phyloP scores from a whole-genome alignment of 1,284 basidiomycete genomes.

The Acaromyces ingoldii region DNA sequence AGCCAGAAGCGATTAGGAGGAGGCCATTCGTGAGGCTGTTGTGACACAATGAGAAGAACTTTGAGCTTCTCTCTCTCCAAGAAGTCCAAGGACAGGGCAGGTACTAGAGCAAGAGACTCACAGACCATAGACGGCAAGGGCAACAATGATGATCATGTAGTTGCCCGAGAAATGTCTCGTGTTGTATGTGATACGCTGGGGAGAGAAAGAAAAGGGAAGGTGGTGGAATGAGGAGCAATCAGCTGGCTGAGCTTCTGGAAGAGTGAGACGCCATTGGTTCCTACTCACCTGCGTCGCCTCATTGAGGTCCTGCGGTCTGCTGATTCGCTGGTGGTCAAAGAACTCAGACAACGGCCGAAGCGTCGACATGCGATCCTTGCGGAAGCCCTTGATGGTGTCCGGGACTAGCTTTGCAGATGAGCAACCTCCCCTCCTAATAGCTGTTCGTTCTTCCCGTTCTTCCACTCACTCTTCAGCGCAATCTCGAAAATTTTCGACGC shows the following conservation, averaged over 20 bases:
- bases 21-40: constrained; percentile 65
- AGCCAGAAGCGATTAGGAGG: constrained; percentile 75
- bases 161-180: constrained; percentile 62
- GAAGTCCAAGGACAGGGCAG: neutral
- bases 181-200: constrained; percentile 81
- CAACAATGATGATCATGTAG: constrained; percentile 74
- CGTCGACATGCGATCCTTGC: constrained; percentile 76
- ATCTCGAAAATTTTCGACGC: constrained; percentile 33
- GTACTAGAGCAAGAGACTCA: constrained; percentile 54
- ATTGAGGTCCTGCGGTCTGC: constrained; percentile 63
- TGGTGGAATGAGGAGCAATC: neutral
- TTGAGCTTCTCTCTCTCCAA: neutral
- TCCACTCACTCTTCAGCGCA: constrained; percentile 30
- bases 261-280: neutral
- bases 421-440: constrained; percentile 15
- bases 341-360: constrained; percentile 64
- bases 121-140: constrained; percentile 84
- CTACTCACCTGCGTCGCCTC: constrained; percentile 54
- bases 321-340: constrained; percentile 83
- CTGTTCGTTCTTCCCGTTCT: neutral
- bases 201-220: neutral
- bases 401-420: constrained; percentile 17
- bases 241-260: neutral
- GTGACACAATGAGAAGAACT: too few species aligned
- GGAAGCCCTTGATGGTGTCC: constrained; percentile 28